Conservation (phyloP, 805 yeast genomes). For the Monosporozyma solicola region DNA sequence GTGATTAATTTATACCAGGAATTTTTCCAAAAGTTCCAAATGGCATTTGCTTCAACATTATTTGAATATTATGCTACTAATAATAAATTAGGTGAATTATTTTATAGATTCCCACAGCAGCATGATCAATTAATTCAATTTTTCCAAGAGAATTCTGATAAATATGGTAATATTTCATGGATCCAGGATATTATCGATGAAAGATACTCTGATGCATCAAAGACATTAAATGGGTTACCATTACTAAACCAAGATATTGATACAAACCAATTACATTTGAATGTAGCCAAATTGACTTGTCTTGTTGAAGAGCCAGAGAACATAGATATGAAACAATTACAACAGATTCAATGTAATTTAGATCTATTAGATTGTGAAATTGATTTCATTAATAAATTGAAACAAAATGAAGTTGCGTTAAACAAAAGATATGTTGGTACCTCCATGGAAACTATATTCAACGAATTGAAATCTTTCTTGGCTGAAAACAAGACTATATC, state of each 20-base stretch:
- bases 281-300: conserved; percentile 62
- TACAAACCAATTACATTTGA: conserved; percentile 44
- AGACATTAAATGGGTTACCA: conserved; percentile 36
- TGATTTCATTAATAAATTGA: conserved; percentile 26
- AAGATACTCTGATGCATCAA: conserved; percentile 43
- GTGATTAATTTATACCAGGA: conserved; percentile 31
- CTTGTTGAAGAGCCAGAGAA: conserved; percentile 32
- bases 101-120: conserved; percentile 50
- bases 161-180: conserved; percentile 59
- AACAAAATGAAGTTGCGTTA: conserved; percentile 17
- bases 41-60: conserved; percentile 56
- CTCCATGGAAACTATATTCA: conserved; percentile 16
- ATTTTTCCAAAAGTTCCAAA: conserved; percentile 55
- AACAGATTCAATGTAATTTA: conserved; percentile 43
- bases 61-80: conserved; percentile 49
- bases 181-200: conserved; percentile 49
- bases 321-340: conserved; percentile 16
- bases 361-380: conserved; percentile 44
- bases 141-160: conserved; percentile 36
- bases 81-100: conserved; percentile 43
- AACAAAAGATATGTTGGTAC: conserved; percentile 17
- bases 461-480: conserved; percentile 19
- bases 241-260: conserved; percentile 35
- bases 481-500: conserved; percentile 31
- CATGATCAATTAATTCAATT: conserved; percentile 42